These are phyloP conservation scores for Neopestalotiopsis rosae DNA, from an alignment of 2,329 filamentous ascomycete species.

Conservation along the genomic window DNA sequence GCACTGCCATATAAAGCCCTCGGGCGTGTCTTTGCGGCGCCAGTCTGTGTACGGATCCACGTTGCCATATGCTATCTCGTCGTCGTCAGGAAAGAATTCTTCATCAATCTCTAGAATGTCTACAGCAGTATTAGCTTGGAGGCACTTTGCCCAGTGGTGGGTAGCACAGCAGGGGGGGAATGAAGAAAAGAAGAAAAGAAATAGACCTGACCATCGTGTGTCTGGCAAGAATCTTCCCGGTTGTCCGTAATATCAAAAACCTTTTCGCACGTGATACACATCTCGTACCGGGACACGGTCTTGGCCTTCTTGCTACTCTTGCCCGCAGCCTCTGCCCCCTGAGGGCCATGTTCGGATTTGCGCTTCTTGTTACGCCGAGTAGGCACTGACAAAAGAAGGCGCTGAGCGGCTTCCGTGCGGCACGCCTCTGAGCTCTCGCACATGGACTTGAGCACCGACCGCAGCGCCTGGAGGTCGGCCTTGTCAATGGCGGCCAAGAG, in stretches of 20 bases:
- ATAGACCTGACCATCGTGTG: conserved; percentile 4
- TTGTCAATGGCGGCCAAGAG: conserved; percentile 11
- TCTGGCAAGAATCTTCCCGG: not conserved
- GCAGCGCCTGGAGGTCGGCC: conserved; percentile 6
- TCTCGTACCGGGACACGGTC: not conserved
- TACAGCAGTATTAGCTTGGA: not conserved
- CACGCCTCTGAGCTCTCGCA: conserved; percentile 12
- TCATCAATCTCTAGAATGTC: not conserved
- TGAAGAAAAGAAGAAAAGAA: too few species aligned
- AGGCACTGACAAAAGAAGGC: not conserved
- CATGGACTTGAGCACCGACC: conserved; percentile 7
- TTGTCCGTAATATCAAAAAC: conserved; percentile 14
- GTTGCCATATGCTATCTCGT: not conserved
- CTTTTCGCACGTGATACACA: conserved; percentile 11
- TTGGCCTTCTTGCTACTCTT: conserved; percentile 8
- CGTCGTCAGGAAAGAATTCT: conserved; percentile 6
- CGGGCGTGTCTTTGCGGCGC: conserved; percentile 6
- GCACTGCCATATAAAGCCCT: conserved; percentile 15
- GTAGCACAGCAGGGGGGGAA: too few species aligned
- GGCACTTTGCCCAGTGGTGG: not conserved
- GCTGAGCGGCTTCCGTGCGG: conserved; percentile 4
- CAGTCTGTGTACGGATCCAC: conserved; percentile 15
- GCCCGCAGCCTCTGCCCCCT: not conserved
- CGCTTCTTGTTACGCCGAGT: not conserved
- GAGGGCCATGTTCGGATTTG: not conserved